Percentiles rank a stretch among this genome's conserved stretches.
Evolutionary conservation across 2,329 filamentous ascomycete genomes (phyloP).

Genomic region (Coniochaeta sp.): DNA sequence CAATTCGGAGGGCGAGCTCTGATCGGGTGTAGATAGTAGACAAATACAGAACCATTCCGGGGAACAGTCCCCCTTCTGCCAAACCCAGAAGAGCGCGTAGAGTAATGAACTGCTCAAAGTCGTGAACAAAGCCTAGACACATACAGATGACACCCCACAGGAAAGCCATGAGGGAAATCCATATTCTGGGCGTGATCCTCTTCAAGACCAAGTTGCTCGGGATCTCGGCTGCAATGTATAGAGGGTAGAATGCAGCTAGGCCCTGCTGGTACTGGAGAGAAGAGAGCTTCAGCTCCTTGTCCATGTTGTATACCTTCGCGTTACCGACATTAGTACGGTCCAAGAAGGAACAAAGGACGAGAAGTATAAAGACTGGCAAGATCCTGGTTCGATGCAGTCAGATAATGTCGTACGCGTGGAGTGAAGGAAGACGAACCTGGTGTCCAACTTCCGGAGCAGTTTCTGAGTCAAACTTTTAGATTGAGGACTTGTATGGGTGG

Average conservation of each 20-base stretch:
- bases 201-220: slow-evolving; percentile 60
- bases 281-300: slow-evolving; percentile 48
- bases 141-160: slow-evolving; percentile 53
- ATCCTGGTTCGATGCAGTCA: slow-evolving; percentile 33
- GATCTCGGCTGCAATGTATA: slow-evolving; percentile 52
- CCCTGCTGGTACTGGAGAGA: slow-evolving; percentile 58
- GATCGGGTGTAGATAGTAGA: slow-evolving; percentile 53
- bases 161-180: slow-evolving; percentile 49
- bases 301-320: slow-evolving; percentile 57
- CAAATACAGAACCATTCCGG: slow-evolving; percentile 62
- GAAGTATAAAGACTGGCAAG: slow-evolving; percentile 51
- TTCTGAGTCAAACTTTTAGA: slow-evolving; percentile 26
- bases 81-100: slow-evolving; percentile 55
- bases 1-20: slow-evolving; percentile 56
- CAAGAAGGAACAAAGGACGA: slow-evolving; percentile 57
- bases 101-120: slow-evolving; percentile 48
- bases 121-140: slow-evolving; percentile 48
- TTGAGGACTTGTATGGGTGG: not conserved
- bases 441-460: slow-evolving; percentile 46
- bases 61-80: slow-evolving; percentile 57
- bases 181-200: slow-evolving; percentile 50
- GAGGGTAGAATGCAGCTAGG: slow-evolving; percentile 57
- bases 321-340: slow-evolving; percentile 71
- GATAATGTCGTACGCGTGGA: not conserved
- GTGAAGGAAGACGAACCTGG: slow-evolving; percentile 27